phyloP scores from a whole-genome alignment of 768 basidiomycete species.

The Leccinum rimulosum region DNA sequence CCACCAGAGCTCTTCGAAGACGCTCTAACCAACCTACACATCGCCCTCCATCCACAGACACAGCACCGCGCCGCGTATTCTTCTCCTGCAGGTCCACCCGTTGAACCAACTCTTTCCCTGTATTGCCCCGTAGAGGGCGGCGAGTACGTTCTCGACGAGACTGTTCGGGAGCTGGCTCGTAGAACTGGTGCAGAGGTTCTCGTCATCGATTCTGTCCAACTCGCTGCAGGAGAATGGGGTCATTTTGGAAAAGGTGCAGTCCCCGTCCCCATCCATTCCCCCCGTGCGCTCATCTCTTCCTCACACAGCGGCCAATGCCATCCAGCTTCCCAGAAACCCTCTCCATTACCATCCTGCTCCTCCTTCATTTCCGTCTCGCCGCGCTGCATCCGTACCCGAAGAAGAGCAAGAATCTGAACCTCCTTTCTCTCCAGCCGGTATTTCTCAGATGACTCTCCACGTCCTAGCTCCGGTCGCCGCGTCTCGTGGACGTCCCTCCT shows the following conservation, averaged over 20 bases:
- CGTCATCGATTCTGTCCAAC: conserved; percentile 77
- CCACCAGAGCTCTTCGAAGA: conserved; percentile 76
- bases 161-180: conserved; percentile 74
- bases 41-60: conserved; percentile 78
- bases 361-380: conserved; percentile 27
- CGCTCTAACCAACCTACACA: conserved; percentile 68
- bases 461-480: conserved; percentile 36
- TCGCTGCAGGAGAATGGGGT: conserved; percentile 88
- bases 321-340: conserved; percentile 72
- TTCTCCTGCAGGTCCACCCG: conserved; percentile 47
- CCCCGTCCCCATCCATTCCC: neutral
- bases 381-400: conserved; percentile 28
- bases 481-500: conserved; percentile 34
- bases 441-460: conserved; percentile 48
- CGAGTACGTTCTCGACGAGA: conserved; percentile 76
- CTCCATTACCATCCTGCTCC: conserved; percentile 55
- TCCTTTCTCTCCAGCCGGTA: conserved; percentile 36
- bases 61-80: conserved; percentile 70
- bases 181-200: conserved; percentile 77
- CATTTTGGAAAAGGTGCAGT: conserved; percentile 71
- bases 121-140: conserved; percentile 85
- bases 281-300: conserved; percentile 8
- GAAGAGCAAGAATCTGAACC: conserved; percentile 51
- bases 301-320: conserved; percentile 59
- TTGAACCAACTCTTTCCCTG: conserved; percentile 81